Base-by-base conservation (phyloP, 2,329 filamentous ascomycete genomes). In the Fusarium sp. region DNA sequence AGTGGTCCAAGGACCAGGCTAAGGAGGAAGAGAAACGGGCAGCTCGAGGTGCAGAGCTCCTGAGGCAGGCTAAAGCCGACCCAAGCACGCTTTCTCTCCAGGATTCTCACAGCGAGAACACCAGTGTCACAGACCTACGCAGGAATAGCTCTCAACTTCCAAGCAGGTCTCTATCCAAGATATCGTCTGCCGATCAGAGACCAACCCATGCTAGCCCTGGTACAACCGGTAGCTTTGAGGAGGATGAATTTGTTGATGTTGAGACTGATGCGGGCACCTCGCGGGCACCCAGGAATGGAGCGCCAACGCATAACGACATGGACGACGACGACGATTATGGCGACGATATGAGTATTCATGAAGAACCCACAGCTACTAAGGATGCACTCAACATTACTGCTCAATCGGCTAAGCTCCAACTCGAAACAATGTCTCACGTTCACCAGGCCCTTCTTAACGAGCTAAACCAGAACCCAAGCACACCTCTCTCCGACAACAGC, bases 381-480 rank as follows among this genome's bases (percentile, higher is more conserved):
- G 96, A 99, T 80, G 95, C 96, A 4, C 95, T 98, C 82, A 95
- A 95, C 80, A 98, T 99, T 78, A 98, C 95, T 7, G 96, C 96
- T 1, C 95, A 98, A 81, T 98, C 96, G 20, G 95, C 95, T 16
- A 95, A 93, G 79, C 84, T 98, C 36, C 96, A 99, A 81, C 89
- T 99, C 10, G 95, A 98, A 78, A 92, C 97, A 45, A 89, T 99
- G 74, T 91, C 92, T 12, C 92, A 93, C 75, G 94, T 99, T 31
- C 94, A 95, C 64, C 85, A 90, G n/a, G 95, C 95, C 7, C 85
- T 98, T 55, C 89, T 95, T 72, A 84, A 86, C 3, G 93, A 97
- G 81, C 65, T 79, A 20, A 82, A 86, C 10, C 91, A 88, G 75
- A 93, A 92, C 67, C 93, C 95, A 0, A 85, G 86, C 18, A 87